Base-by-base conservation (phyloP, 441 rosid species). In the Omphalea diandra region DNA sequence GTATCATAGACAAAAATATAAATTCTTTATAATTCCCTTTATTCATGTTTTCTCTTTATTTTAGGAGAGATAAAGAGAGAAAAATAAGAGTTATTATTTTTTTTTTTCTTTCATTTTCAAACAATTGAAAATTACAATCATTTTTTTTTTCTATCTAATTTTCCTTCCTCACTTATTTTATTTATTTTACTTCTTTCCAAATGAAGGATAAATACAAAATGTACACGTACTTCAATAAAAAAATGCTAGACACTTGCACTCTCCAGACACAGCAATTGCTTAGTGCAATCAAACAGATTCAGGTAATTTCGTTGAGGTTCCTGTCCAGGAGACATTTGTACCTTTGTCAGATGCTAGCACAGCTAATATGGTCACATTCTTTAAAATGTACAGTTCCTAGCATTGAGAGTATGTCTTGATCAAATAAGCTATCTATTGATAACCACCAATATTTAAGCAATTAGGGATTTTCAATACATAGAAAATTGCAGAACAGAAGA, bases 241-340 rank as follows among this genome's bases (percentile, higher is more conserved):
- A 3, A 26, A 14, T 12, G 12, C 5, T 44, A 7, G 63, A 20
- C 15, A 59, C 33, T 26, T n/a, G 35, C 17, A 20, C 43, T 20
- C 44, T 32, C 35, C 5, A 49, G 24, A 2, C 10, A 20, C 46
- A 32, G n/a, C 26, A 11, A 2, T 46, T 11, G 44, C 44, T 11
- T 33, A 14, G 14, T 29, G 44, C 11, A 27, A 66, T 31, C 44
- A n/a, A 40, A 65, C 59, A 49, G 15, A 24, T 22, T 22, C 33
- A 52, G 47, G 60, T 33, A 66, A 66, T 35, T 53, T 53, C 44
- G 29, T 33, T 14, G 1, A 50, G 49, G 70, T 38, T 35, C 70
- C 60, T 36, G 26, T n/a, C 27, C 24, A 52, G 60, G 47, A 35
- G 47, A 66, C 49, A 52, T 52, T 35, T 17, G 18, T 24, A 10